Evolutionary conservation across 805 yeast genomes (phyloP), one percentile per base, ranked within the genome.

Genomic region (Millerozyma miso): DNA sequence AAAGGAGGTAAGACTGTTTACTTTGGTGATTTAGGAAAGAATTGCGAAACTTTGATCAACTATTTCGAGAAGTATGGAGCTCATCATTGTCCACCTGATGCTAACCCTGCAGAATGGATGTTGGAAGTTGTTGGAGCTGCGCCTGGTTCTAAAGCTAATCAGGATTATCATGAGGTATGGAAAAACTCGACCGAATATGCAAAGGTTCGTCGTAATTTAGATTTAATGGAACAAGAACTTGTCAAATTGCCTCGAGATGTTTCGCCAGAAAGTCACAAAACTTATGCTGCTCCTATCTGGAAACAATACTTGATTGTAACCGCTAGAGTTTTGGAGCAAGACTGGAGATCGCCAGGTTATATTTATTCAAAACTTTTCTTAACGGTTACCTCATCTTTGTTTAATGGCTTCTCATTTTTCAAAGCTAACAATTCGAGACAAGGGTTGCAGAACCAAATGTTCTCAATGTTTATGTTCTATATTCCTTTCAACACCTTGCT

Each of bases 91-190:
- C 71, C 70, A 13, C 41, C 47, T 29, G 65, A 63, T 50, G 66
- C 70, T 6, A 65, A 65, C 46, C 70, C 71, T 5, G 70, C 69
- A 12, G 96, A 88, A 67, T 88, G 95, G 93, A 88, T 88, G 95
- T 71, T 88, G 63, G 85, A 85, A 48, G 85, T 82, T 49, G 84
- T 83, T 54, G 89, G 90, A 55, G 89, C 89, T 41, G 88, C 89
- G 31, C 89, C 89, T 4, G 89, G 88, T 41, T 78, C 87, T 31
- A 83, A 79, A 52, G 85, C 88, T 15, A 71, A 71, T 38, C 85
- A 81, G 62, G 86, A 85, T 60, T 85, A 82, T 55, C 73, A 79
- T 55, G 83, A 85, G 55, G 88, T 84, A 38, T 87, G 97, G 96
- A 63, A 76, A 59, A 72, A 74, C 38, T 86, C 95, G 31, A 62